Base-by-base conservation (phyloP, 2,329 filamentous ascomycete species). In the Pyrenophora teres region DNA sequence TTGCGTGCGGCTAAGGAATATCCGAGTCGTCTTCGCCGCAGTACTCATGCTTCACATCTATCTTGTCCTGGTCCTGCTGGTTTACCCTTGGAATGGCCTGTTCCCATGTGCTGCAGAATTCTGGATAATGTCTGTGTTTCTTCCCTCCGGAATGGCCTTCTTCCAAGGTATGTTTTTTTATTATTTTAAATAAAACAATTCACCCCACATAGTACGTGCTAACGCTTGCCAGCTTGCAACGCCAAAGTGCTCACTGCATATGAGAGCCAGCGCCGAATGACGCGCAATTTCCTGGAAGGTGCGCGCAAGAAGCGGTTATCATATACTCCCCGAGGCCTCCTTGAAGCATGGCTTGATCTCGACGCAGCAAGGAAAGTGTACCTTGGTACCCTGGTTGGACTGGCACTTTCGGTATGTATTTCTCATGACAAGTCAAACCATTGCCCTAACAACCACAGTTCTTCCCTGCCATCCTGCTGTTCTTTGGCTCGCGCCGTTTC, bases 401-500 rank as follows among this genome's bases (percentile, higher is more conserved):
- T 73, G 21, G 47, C 67, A 2, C 40, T 72, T 32, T 68, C 71
- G 6, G 71, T 73, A 61, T 42, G 67, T 51, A 40, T 16, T n/a
- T 18, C 10, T 31, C 6, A 7, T 36, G 13, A 9, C 5, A 9
- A 39, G 37, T 15, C 13, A 21, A 16, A 37, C 35, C 9, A 9
- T 23, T 32, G 18, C 13, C 39, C 64, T 70, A 40, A 72, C 18
- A 43, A 39, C 5, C 4, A 13, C 59, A 88, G 85, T 69, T 88
- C 3, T 60, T 83, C 46, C 74, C 86, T 9, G 83, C 84, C 0
- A 57, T 86, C 31, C 67, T 86, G 44, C 81, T 87, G 70, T 89
- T 80, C 69, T 76, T 86, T 59, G 76, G 85, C 30, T 89, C 86
- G 1, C 81, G 80, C 44, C 86, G 87, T 55, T 89, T 87, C 61